Evolutionary conservation across 2,329 filamentous ascomycete species (phyloP), one percentile per base, ranked within the genome.

Genomic region (Xylariaceae sp.): DNA sequence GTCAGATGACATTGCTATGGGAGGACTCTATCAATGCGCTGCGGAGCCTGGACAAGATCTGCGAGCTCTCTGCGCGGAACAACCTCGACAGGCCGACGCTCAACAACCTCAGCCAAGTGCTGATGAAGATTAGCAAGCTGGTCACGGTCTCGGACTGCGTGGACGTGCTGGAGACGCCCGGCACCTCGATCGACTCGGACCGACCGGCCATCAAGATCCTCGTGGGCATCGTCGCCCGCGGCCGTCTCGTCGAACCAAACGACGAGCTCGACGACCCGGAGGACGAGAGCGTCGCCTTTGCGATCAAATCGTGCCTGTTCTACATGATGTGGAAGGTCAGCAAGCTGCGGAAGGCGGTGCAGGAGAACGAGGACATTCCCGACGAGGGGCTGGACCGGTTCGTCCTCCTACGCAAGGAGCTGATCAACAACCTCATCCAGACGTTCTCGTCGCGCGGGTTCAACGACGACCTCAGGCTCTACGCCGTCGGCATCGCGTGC

Each of bases 321-420:
- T 97, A 96, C 65, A 94, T 96, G 59, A 87, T 94, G 79, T 98
- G 92, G 92, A 90, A 92, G 58, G 75, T 84, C 15, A 76, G 78
- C 37, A 69, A 72, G 36, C 55, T 87, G 44, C 68, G 71, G 46
- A 67, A 71, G 38, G 62, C 73, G 12, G 61, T 86, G 24, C 65
- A 70, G 12, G 69, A 71, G 17, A 73, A 78, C 30, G 70, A 68
- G 3, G 72, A 66, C 36, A 62, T 87, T 38, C 55, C 77, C 1
- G 69, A 77, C 34, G 61, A 67, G 5, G 74, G 79, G 6, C 66
- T 88, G 19, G 77, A 84, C 50, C 63, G 73, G 15, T 66, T 83
- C n/a, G 70, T 73, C 6, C 54, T 69, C 6, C 61, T 75, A 46
- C 74, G 76, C 37, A 71, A 73, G 39, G 64, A 68, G 1, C 82